These are phyloP conservation scores for Noccaea bulbosa DNA, from an alignment of 345 rosid genomes.

Conservation along the genomic window DNA sequence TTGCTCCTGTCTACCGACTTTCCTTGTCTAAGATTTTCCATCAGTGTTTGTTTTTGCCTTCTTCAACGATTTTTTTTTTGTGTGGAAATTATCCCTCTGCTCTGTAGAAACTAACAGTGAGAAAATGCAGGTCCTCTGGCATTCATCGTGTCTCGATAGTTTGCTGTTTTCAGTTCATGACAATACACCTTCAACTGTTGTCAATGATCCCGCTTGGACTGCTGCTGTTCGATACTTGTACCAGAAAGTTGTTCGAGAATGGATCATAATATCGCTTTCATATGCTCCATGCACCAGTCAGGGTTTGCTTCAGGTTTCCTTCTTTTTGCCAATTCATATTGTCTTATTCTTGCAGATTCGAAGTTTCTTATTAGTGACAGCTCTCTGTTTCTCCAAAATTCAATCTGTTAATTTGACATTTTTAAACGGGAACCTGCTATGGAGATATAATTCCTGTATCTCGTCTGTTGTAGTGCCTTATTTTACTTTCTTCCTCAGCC, in stretches of 20 bases:
- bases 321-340: conserved; percentile 22
- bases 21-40: not conserved
- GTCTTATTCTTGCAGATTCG: conserved; percentile 18
- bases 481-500: conserved; percentile 24
- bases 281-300: conserved; percentile 99
- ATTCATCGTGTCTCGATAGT: conserved; percentile 88
- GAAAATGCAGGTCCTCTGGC: conserved; percentile 89
- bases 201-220: conserved; percentile 89
- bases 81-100: conserved; percentile 3
- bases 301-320: conserved; percentile 94
- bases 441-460: conserved; percentile 27
- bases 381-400: not conserved
- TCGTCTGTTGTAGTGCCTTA: conserved; percentile 26
- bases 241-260: conserved; percentile 83
- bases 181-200: conserved; percentile 65
- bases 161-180: conserved; percentile 79
- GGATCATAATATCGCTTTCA: conserved; percentile 90
- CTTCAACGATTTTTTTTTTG: not conserved
- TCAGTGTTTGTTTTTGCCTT: conserved; percentile 27
- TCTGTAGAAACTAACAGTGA: conserved; percentile 28
- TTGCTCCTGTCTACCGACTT: conserved; percentile 16
- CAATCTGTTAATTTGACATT: conserved; percentile 17
- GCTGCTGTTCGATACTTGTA: conserved; percentile 84
- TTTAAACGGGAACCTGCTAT: conserved; percentile 6
- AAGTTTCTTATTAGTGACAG: conserved; percentile 7